Evolutionary conservation across 129 eudicot species (phyloP), one percentile per base, ranked within the genome.

Genomic region (Artemisia annua): DNA sequence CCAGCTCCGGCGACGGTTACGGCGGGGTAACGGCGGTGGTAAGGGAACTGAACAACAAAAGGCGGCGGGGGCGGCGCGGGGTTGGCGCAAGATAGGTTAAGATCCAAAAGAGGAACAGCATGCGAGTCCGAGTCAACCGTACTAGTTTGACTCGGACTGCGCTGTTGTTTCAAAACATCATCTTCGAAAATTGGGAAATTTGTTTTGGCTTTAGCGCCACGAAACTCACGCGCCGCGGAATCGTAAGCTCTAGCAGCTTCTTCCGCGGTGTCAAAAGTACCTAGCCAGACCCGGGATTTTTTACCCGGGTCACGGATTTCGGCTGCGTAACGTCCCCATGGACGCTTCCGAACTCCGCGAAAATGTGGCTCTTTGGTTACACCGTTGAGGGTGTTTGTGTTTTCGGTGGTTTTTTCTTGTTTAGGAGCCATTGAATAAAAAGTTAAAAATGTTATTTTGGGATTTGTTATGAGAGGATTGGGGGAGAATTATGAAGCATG

Each of bases 291-390:
- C 0, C 86, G 82, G 24, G 69, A 77, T 18, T 82, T 82, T 32
- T 82, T 82, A 3, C 73, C 77, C 1, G 86, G 86, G 24, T 82
- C 86, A 13, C 86, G 67, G 67, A 82, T 82, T 63, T 82, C 86
- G 1, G 86, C 86, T 0, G 86, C 86, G 70, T 82, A 90, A 39
- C 93, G 59, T 7, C 96, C 93, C 96, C 93, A 87, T 10, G 96
- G 96, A 76, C 96, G 28, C 81, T 85, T 90, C 73, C 96, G 43
- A 1, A 90, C 96, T 3, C 96, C 96, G 32, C 96, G 48, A 48
- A 69, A 90, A 73, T 80, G 93, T 60, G 80, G 77, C 50, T 82
- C 92, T 7, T 22, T 18, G 13, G 53, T 20, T 12, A 55, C 78
- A 26, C 50, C 67, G 2, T 63, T 77, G 49, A 18, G 48, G 30